Conservation (phyloP, 495 filamentous ascomycete species). For the Podospora australis region DNA sequence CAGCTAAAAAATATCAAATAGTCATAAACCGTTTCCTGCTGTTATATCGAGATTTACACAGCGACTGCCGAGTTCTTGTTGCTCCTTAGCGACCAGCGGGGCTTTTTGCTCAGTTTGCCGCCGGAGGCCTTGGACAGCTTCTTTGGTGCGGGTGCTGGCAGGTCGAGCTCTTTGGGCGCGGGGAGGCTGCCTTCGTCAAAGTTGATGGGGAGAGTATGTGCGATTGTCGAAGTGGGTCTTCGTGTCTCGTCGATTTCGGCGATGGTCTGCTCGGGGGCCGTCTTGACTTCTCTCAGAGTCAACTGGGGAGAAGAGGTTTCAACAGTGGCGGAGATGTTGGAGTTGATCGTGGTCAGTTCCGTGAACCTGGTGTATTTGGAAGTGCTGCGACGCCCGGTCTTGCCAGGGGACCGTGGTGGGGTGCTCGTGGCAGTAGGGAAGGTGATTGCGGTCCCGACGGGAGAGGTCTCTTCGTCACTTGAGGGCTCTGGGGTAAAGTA, state of each 20-base stretch:
- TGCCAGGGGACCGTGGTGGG: too few relatives aligned
- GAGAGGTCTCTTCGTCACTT: neutral
- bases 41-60: slow-evolving; percentile 5
- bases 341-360: slow-evolving; percentile 21
- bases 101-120: slow-evolving; percentile 19
- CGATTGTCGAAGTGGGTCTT: neutral
- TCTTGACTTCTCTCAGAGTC: too few relatives aligned
- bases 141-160: slow-evolving; percentile 1
- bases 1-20: too few relatives aligned
- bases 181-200: slow-evolving; percentile 15
- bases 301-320: neutral
- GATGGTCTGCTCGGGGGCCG: neutral
- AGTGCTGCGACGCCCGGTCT: slow-evolving; percentile 6
- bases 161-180: slow-evolving; percentile 7
- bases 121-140: slow-evolving; percentile 20
- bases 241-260: slow-evolving; percentile 8
- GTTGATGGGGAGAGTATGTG: slow-evolving; percentile 10
- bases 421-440: neutral
- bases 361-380: slow-evolving; percentile 16
- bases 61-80: slow-evolving; percentile 18
- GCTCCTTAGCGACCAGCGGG: slow-evolving; percentile 20
- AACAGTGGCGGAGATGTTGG: slow-evolving; percentile 12
- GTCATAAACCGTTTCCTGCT: neutral
- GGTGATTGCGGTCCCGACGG: neutral
- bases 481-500: neutral